A percentile compares a stretch with the other conserved stretches of the same genome.
phyloP scores from a whole-genome alignment of 1,284 basidiomycete species.

The Polyporus tsugae region DNA sequence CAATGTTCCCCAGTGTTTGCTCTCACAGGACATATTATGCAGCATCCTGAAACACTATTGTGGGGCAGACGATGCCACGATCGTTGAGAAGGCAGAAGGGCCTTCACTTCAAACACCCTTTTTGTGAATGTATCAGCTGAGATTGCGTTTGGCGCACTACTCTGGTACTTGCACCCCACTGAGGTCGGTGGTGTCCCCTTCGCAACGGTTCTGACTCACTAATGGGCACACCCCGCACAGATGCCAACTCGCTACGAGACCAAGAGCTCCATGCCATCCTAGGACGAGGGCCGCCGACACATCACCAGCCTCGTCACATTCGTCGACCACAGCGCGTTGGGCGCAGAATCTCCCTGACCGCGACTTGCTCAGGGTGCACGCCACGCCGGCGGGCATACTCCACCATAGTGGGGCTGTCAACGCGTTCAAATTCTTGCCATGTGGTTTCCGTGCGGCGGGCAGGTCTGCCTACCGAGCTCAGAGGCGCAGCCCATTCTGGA shows the following conservation, averaged over 20 bases:
- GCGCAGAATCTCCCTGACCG: background rate
- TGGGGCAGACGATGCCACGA: background rate
- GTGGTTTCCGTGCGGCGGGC: too few species aligned
- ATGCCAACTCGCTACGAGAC: background rate
- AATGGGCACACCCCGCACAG: background rate
- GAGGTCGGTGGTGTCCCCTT: background rate
- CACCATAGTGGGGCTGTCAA: background rate
- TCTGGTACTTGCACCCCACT: background rate
- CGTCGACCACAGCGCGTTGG: background rate
- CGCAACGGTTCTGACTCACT: too few species aligned
- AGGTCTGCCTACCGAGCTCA: too few species aligned
- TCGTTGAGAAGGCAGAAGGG: background rate
- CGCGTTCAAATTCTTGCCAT: background rate
- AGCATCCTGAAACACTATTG: background rate
- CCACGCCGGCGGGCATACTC: background rate
- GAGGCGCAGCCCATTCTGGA: background rate
- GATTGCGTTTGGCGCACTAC: background rate
- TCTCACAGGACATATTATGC: background rate
- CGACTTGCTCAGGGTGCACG: background rate
- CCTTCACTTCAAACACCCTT: background rate
- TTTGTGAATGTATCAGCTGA: background rate
- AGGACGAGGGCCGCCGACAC: background rate
- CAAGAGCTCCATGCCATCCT: background rate
- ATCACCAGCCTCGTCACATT: background rate
- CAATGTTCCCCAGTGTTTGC: background rate